Conservation (phyloP, 139 green algal genomes). For the Auxenochlorella pyrenoidosa region DNA sequence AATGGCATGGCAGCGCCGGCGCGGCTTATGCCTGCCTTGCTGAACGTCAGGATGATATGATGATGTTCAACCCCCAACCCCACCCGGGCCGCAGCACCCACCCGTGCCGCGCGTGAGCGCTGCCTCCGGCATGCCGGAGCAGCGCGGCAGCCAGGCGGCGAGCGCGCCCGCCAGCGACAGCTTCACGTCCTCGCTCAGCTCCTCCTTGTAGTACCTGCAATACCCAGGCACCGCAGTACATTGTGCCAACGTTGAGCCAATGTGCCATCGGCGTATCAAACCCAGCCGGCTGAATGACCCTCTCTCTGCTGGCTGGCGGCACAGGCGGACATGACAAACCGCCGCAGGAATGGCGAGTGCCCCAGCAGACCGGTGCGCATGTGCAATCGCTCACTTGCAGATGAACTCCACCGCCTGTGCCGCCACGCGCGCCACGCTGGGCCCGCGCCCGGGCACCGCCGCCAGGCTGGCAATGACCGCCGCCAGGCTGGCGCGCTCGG, state of each 20-base stretch:
- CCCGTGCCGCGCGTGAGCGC: constrained; percentile 18
- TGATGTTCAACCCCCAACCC: too few relatives aligned
- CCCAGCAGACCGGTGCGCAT: too few relatives aligned
- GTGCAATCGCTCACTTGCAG: background rate
- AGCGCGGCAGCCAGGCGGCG: constrained; percentile 57
- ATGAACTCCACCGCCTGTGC: constrained; percentile 30
- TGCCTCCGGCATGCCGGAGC: constrained; percentile 6
- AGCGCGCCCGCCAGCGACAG: constrained; percentile 51
- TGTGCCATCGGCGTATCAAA: too few relatives aligned
- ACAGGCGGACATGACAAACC: too few relatives aligned
- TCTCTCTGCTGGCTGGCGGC: too few relatives aligned
- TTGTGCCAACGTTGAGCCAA: too few relatives aligned
- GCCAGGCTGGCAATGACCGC: constrained; percentile 57
- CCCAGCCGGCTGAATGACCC: too few relatives aligned
- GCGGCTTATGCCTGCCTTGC: too few relatives aligned
- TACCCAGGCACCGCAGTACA: too few relatives aligned
- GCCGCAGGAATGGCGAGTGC: too few relatives aligned
- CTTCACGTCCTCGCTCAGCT: constrained; percentile 67
- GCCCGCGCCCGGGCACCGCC: background rate
- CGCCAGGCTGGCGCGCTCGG: constrained; percentile 68
- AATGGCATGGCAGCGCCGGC: too few relatives aligned
- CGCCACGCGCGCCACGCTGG: constrained; percentile 24
- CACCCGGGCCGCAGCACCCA: background rate
- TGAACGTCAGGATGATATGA: too few relatives aligned
- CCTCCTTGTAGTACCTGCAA: constrained; percentile 43